Evolutionary conservation across 768 basidiomycete species (phyloP).

Genomic region (Tephrocybe sp.): DNA sequence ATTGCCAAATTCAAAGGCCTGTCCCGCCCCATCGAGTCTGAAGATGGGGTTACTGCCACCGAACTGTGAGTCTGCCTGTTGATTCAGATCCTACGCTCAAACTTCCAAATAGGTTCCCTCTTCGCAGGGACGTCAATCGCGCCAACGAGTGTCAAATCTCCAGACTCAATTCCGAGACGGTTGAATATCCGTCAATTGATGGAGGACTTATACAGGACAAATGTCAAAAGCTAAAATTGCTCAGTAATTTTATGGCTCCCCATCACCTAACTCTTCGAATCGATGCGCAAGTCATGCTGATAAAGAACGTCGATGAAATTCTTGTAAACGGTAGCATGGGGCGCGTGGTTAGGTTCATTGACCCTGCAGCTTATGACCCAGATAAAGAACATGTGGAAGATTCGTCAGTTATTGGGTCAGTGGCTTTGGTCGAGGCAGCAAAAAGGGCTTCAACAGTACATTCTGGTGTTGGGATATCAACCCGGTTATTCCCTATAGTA

Average conservation of each 20-base stretch:
- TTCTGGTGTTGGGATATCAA: conserved; percentile 15
- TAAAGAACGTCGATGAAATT: conserved; percentile 88
- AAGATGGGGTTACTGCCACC: conserved; percentile 83
- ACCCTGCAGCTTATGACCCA: conserved; percentile 45
- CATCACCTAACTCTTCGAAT: conserved; percentile 62
- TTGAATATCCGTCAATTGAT: conserved; percentile 59
- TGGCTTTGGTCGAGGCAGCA: conserved; percentile 21
- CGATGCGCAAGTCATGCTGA: conserved; percentile 91
- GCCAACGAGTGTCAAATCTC: conserved; percentile 74
- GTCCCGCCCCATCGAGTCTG: conserved; percentile 65
- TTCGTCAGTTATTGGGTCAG: conserved; percentile 27
- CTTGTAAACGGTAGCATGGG: conserved; percentile 97
- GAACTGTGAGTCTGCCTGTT: conserved; percentile 62
- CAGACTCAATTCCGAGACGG: conserved; percentile 50
- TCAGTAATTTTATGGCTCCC: conserved; percentile 91
- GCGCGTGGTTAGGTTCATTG: conserved; percentile 70
- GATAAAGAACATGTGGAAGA: conserved; percentile 34
- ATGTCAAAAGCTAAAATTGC: conserved; percentile 68
- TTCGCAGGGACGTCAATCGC: conserved; percentile 85
- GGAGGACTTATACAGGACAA: conserved; percentile 53
- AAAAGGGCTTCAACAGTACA: conserved; percentile 25
- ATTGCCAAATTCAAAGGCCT: conserved; percentile 69
- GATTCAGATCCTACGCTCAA: not conserved
- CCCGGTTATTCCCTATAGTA: conserved; percentile 62
- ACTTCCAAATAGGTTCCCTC: conserved; percentile 68